A percentile compares a stretch with the other conserved stretches of the same genome.
Conservation (phyloP, 495 filamentous ascomycete genomes). For the Chaetomium fimeti region DNA sequence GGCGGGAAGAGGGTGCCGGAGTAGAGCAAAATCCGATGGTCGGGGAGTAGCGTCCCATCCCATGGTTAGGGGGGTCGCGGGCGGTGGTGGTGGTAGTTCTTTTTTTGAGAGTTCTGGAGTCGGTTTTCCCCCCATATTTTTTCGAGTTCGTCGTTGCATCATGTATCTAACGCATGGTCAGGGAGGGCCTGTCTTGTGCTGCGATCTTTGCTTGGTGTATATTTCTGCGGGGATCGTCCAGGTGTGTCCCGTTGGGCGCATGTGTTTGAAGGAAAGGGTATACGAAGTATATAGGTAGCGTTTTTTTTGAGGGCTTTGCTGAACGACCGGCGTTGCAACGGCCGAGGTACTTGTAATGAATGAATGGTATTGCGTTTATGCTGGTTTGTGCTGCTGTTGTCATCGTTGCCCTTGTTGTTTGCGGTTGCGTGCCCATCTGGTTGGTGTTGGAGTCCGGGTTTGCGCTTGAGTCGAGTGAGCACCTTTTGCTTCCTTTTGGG, state of each 20-base stretch:
- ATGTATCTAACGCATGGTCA: background rate
- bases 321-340: background rate
- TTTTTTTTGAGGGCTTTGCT: background rate
- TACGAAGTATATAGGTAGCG: background rate
- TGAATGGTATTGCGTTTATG: background rate
- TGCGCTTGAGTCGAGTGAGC: background rate
- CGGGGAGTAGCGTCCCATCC: too few relatives aligned
- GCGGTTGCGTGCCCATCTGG: background rate
- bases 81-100: too few relatives aligned
- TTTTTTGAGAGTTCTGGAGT: background rate
- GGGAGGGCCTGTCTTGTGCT: background rate
- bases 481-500: background rate
- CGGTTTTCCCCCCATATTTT: background rate
- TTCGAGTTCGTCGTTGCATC: background rate
- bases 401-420: background rate
- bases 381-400: background rate
- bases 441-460: background rate
- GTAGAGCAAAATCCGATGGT: too few relatives aligned
- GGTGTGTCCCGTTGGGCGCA: background rate
- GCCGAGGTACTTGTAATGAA: background rate
- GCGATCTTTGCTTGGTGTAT: background rate
- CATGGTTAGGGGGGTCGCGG: too few relatives aligned
- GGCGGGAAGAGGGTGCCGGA: constrained; percentile 63
- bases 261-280: background rate
- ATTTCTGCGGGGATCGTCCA: background rate